A percentile compares a stretch with the other conserved stretches of the same genome.
phyloP scores from a whole-genome alignment of 495 filamentous ascomycete genomes.

The Astrothelium subdiscretum region DNA sequence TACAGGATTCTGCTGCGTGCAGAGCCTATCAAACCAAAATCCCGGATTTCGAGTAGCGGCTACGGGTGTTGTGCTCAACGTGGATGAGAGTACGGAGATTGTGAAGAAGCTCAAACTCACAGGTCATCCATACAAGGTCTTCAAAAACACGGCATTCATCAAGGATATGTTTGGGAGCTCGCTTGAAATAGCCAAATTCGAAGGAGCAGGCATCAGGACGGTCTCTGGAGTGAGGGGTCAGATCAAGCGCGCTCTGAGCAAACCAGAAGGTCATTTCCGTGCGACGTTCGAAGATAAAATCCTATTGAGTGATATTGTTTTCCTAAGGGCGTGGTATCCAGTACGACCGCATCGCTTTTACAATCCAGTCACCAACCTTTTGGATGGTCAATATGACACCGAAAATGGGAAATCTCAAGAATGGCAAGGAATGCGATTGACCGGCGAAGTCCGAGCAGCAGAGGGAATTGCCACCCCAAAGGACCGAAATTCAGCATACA shows the following conservation, averaged over 20 bases:
- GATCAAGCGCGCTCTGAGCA: conserved; percentile 84
- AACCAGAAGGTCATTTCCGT: conserved; percentile 88
- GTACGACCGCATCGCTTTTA: conserved; percentile 91
- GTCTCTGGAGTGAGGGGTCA: conserved; percentile 92
- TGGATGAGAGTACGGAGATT: conserved; percentile 89
- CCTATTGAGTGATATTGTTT: conserved; percentile 90
- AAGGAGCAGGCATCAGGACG: conserved; percentile 87
- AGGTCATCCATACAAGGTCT: conserved; percentile 88
- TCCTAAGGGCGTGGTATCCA: conserved; percentile 91
- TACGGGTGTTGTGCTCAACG: conserved; percentile 81
- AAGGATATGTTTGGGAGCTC: conserved; percentile 93
- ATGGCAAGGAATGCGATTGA: conserved; percentile 86
- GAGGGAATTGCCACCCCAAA: conserved; percentile 64
- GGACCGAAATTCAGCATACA: conserved; percentile 71
- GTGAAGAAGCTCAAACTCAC: conserved; percentile 98
- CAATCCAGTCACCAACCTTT: conserved; percentile 87
- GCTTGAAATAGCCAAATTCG: conserved; percentile 94
- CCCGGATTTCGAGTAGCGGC: conserved; percentile 90
- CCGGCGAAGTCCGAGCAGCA: conserved; percentile 80
- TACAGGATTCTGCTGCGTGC: conserved; percentile 87
- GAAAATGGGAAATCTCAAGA: conserved; percentile 30
- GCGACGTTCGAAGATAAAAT: conserved; percentile 98
- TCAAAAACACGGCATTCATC: conserved; percentile 98
- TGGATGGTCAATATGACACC: conserved; percentile 36
- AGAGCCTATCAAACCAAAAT: conserved; percentile 76